These are phyloP conservation scores for Ganoderma lucidum DNA, from an alignment of 1,284 basidiomycete genomes.

Conservation along the genomic window DNA sequence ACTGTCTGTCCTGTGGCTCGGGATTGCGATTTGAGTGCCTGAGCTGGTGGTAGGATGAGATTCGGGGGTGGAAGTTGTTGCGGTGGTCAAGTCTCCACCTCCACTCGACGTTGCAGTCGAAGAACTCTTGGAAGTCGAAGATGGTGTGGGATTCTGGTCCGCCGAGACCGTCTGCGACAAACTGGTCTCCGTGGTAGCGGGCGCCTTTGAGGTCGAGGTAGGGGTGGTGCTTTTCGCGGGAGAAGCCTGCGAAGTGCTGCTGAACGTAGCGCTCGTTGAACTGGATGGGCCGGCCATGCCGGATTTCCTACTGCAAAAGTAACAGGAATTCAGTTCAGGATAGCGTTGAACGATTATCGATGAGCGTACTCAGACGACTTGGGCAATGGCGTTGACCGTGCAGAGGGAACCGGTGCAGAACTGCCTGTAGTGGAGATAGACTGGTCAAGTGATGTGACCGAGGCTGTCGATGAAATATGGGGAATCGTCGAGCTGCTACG, in stretches of 20 bases:
- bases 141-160: not conserved
- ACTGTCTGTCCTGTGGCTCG: not conserved
- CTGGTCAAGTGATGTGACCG: slow-evolving; percentile 14
- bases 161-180: not conserved
- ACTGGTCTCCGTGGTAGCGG: not conserved
- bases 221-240: slow-evolving; percentile 6
- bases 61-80: not conserved
- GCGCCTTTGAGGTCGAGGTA: slow-evolving; percentile 3
- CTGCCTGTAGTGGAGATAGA: slow-evolving; percentile 15
- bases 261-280: not conserved
- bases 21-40: slow-evolving; percentile 6
- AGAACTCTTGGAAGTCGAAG: not conserved
- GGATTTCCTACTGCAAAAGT: not conserved
- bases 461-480: not conserved
- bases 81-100: not conserved
- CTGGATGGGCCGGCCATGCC: slow-evolving; percentile 11
- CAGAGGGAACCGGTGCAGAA: slow-evolving; percentile 1
- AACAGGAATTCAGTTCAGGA: not conserved
- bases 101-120: slow-evolving; percentile 1
- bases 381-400: not conserved
- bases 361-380: slow-evolving; percentile 2
- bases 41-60: not conserved
- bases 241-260: slow-evolving; percentile 6
- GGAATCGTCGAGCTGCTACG: not conserved
- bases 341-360: not conserved